Evolutionary conservation across 2,329 filamentous ascomycete species (phyloP), one percentile per base, ranked within the genome.

Genomic region (Penicillium italicum): DNA sequence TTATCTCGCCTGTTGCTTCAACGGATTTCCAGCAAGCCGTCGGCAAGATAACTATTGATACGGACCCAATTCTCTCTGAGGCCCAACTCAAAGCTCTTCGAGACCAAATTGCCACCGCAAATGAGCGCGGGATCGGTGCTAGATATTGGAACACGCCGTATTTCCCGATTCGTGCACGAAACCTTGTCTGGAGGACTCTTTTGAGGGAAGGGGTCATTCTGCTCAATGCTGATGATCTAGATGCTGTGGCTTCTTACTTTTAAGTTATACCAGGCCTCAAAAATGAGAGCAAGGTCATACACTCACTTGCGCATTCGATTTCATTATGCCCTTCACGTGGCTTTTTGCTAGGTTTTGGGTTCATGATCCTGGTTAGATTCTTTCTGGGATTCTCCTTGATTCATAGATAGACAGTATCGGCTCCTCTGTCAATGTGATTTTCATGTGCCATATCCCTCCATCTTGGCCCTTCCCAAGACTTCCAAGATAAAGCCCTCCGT

Each of bases 71-170:
- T 5, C 55, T 75, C 24, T 62, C 56, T 20, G 66, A 66, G 9
- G 51, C 60, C 8, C 83, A 86, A 66, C 64, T 82, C 18, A 74
- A 72, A n/a, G 69, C 73, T 26, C 67, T 87, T 61, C 70, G 78
- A 26, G 66, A 60, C 10, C 85, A 87, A 69, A 76, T 88, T 18
- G 67, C 65, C 0, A 66, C 66, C 0, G 85, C 85, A 5, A 80
- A 82, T 61, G 73, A 69, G 14, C 82, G 78, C 64, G 85, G 84
- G 0, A 85, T 89, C 56, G 74, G 72, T 53, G 79, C 79, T 1
- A 72, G 85, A 53, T 88, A 87, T 64, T 88, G 84, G 85, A 82
- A 84, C 50, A 79, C 81, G 59, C 85, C 85, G 0, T 74, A 73
- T 2, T 87, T 79, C 75, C 84, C 84, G 0, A 71, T 87, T 28